These are phyloP conservation scores for Penicillium hesseltinei DNA, from an alignment of 2,329 filamentous ascomycete species.

Conservation along the genomic window DNA sequence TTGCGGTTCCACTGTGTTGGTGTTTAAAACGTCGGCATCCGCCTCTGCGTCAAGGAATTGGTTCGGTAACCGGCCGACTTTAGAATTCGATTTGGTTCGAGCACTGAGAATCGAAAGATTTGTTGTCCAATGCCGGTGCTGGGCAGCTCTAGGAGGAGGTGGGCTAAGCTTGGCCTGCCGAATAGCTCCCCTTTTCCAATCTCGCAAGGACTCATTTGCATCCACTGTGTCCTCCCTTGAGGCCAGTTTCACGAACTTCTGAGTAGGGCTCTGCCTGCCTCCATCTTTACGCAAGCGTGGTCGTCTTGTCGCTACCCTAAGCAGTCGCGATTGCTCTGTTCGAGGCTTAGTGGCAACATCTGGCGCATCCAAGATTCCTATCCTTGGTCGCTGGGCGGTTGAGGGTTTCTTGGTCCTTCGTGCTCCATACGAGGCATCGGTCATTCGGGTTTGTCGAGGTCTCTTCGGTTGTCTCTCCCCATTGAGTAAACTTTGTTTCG, in stretches of 20 bases:
- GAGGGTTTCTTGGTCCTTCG: slow-evolving; percentile 25
- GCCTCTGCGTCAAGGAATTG: not conserved
- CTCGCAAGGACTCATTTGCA: slow-evolving; percentile 48
- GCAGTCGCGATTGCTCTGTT: slow-evolving; percentile 50
- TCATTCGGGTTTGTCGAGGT: slow-evolving; percentile 37
- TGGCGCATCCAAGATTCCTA: slow-evolving; percentile 55
- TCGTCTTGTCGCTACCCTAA: slow-evolving; percentile 55
- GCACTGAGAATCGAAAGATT: slow-evolving; percentile 20
- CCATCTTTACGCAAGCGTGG: slow-evolving; percentile 48
- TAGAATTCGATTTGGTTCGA: slow-evolving; percentile 5
- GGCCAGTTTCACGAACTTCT: slow-evolving; percentile 54
- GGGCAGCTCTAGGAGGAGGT: slow-evolving; percentile 19
- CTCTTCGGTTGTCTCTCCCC: slow-evolving; percentile 26
- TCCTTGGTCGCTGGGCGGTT: slow-evolving; percentile 22
- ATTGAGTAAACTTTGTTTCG: slow-evolving; percentile 13
- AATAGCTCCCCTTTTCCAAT: slow-evolving; percentile 53
- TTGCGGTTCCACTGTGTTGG: slow-evolving; percentile 5
- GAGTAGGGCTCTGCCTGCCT: slow-evolving; percentile 52
- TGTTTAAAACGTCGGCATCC: slow-evolving; percentile 1
- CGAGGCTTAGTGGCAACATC: slow-evolving; percentile 30
- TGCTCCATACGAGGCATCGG: slow-evolving; percentile 30
- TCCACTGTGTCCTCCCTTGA: slow-evolving; percentile 56
- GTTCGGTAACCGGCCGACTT: slow-evolving; percentile 4
- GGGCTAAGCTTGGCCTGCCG: slow-evolving; percentile 26
- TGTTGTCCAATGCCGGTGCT: slow-evolving; percentile 23